phyloP scores from a whole-genome alignment of 768 basidiomycete species.

The Cubamyces lactineus region DNA sequence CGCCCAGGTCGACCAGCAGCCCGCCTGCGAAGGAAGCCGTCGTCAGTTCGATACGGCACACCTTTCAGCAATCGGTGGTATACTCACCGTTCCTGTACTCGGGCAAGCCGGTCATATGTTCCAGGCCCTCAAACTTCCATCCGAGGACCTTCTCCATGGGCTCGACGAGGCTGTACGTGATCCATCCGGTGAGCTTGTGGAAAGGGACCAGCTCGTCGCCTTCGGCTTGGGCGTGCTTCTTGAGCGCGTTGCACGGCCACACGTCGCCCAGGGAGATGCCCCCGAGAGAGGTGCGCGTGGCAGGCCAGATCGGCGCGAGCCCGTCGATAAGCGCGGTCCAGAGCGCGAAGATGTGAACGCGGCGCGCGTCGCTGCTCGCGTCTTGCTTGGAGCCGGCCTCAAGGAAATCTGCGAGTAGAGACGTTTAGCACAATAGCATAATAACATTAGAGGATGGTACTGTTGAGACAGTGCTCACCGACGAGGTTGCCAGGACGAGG shows the following conservation, averaged over 20 bases:
- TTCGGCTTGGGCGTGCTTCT: constrained; percentile 33
- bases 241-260: constrained; percentile 78
- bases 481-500: constrained; percentile 84
- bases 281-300: constrained; percentile 64
- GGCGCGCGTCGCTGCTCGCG: constrained; percentile 36
- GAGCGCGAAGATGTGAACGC: constrained; percentile 71
- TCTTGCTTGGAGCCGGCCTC: constrained; percentile 53
- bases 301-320: constrained; percentile 88
- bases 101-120: constrained; percentile 89
- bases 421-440: neutral
- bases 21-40: constrained; percentile 57
- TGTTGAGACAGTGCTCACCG: too few species aligned
- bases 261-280: constrained; percentile 86
- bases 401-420: constrained; percentile 60
- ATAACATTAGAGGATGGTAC: too few species aligned
- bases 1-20: constrained; percentile 81
- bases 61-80: neutral
- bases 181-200: constrained; percentile 96
- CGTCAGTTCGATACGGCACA: neutral
- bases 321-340: constrained; percentile 86
- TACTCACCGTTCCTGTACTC: constrained; percentile 90
- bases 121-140: constrained; percentile 82
- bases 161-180: constrained; percentile 87
- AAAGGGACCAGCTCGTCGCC: constrained; percentile 86
- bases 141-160: constrained; percentile 74